phyloP scores from a whole-genome alignment of 2,329 filamentous ascomycete species.

The Dactylonectria macrodidyma region DNA sequence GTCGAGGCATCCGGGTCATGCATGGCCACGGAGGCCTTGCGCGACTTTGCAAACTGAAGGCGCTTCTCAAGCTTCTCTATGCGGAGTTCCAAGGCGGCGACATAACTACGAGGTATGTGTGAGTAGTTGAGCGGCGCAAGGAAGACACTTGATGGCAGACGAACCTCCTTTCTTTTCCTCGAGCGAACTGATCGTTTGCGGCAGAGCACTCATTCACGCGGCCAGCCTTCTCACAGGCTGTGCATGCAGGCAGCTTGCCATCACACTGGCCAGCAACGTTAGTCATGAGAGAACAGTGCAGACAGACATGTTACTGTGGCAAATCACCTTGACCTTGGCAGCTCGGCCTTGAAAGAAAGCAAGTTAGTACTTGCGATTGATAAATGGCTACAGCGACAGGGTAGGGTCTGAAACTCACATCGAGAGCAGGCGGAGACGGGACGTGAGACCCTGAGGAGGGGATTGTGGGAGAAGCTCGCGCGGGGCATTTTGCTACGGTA shows the following conservation, averaged over 20 bases:
- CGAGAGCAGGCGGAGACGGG: conserved; percentile 86
- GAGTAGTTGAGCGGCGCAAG: conserved; percentile 17
- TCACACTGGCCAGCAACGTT: conserved; percentile 76
- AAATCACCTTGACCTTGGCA: conserved; percentile 87
- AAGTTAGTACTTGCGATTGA: conserved; percentile 28
- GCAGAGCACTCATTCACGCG: conserved; percentile 91
- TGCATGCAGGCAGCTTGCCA: conserved; percentile 94
- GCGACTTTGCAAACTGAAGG: conserved; percentile 78
- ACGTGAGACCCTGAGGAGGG: conserved; percentile 80
- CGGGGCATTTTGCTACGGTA: conserved; percentile 57
- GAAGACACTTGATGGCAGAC: conserved; percentile 31
- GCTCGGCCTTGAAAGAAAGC: conserved; percentile 71
- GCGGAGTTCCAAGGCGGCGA: conserved; percentile 92
- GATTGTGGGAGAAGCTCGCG: conserved; percentile 67
- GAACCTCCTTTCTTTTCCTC: conserved; percentile 92
- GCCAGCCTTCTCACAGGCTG: conserved; percentile 93
- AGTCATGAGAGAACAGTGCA: conserved; percentile 15
- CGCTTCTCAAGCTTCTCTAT: conserved; percentile 90
- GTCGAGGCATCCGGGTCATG: conserved; percentile 68
- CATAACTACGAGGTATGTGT: conserved; percentile 73
- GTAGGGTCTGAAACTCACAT: conserved; percentile 63
- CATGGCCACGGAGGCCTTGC: conserved; percentile 79
- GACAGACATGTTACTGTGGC: neutral
- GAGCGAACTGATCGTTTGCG: conserved; percentile 94
- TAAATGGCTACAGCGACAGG: conserved; percentile 17